Evolutionary conservation across 106 monocot species (phyloP).

Genomic region (Narthecium ossifragum): DNA sequence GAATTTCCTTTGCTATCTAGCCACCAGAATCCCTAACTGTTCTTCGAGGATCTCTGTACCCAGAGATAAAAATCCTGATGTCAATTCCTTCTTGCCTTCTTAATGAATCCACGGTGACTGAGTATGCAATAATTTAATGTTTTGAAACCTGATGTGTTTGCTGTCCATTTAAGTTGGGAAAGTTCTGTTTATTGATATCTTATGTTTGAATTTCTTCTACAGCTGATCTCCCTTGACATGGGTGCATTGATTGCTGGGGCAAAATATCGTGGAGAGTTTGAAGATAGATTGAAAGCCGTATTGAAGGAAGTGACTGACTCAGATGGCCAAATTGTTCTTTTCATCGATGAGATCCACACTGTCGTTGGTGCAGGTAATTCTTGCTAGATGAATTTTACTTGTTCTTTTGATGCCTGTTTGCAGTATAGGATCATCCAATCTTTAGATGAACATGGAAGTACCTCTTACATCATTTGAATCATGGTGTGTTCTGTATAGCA

Average conservation of each 20-base stretch:
- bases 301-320: slow-evolving; percentile 94
- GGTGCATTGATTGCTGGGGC: slow-evolving; percentile 97
- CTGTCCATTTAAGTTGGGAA: not conserved
- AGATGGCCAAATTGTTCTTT: slow-evolving; percentile 85
- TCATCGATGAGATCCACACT: slow-evolving; percentile 99
- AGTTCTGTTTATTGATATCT: not conserved
- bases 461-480: no score
- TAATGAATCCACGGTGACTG: no score
- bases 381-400: not conserved
- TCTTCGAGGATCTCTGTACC: no score
- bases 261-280: slow-evolving; percentile 90
- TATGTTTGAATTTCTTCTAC: slow-evolving; percentile 1
- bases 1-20: no score
- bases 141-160: no score
- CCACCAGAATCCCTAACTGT: no score
- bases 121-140: no score
- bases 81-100: no score
- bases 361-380: slow-evolving; percentile 97
- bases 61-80: no score
- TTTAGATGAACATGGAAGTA: no score
- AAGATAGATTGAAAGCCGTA: slow-evolving; percentile 97
- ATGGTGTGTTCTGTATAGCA: no score
- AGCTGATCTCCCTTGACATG: slow-evolving; percentile 99
- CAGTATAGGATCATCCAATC: no score
- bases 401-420: not conserved